A percentile compares a stretch with the other conserved stretches of the same genome.
Conservation (phyloP, 345 rosid species). For the Firmiana major region DNA sequence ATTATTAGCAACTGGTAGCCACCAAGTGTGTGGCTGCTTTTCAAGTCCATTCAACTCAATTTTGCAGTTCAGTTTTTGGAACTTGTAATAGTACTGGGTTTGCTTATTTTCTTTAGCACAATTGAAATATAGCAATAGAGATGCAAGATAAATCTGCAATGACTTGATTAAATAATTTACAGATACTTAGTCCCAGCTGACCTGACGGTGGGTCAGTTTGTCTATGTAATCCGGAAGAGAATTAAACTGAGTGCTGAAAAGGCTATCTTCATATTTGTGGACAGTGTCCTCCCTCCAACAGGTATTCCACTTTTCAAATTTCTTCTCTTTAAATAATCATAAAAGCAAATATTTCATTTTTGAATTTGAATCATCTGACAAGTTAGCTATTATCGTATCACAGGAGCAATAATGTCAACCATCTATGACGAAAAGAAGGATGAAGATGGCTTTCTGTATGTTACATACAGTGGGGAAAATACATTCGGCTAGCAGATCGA, state of each 20-base stretch:
- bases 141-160: neutral
- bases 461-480: constrained; percentile 85
- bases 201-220: constrained; percentile 80
- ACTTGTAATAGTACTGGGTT: neutral
- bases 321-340: neutral
- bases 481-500: constrained; percentile 48
- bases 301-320: constrained; percentile 27
- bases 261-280: constrained; percentile 82
- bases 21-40: neutral
- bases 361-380: neutral
- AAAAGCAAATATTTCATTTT: neutral
- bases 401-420: constrained; percentile 73
- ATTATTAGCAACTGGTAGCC: neutral
- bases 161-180: constrained; percentile 9
- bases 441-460: constrained; percentile 79
- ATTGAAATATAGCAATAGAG: neutral
- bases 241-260: constrained; percentile 79
- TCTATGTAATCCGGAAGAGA: constrained; percentile 77
- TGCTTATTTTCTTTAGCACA: neutral
- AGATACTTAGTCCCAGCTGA: constrained; percentile 91
- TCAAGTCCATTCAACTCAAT: neutral
- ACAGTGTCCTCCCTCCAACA: constrained; percentile 69
- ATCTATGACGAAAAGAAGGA: constrained; percentile 81
- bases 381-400: neutral
- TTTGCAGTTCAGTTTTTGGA: neutral